phyloP scores from a whole-genome alignment of 2,329 filamentous ascomycete genomes.

The Xylaria sp. region DNA sequence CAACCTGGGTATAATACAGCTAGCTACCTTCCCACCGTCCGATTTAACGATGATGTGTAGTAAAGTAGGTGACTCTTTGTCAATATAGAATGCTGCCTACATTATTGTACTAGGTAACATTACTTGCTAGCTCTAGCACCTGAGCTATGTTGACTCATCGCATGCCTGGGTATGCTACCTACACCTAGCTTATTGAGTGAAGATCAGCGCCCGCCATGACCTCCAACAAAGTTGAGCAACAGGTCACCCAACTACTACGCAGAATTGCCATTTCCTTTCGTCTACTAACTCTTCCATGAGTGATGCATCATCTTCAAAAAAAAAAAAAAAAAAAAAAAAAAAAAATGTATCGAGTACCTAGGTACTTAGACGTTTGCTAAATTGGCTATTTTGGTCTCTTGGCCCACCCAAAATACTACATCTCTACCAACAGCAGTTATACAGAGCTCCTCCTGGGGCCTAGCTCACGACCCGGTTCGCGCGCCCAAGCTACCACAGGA shows the following conservation, averaged over 20 bases:
- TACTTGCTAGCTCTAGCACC: background rate
- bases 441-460: conserved; percentile 18
- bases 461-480: conserved; percentile 25
- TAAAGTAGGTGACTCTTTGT: background rate
- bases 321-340: no score
- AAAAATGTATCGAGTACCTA: background rate
- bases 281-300: background rate
- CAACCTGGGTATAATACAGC: background rate
- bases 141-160: conserved; percentile 20
- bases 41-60: background rate
- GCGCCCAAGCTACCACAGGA: conserved; percentile 24
- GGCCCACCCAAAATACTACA: conserved; percentile 13
- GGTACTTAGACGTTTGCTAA: background rate
- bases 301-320: background rate
- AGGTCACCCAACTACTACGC: conserved; percentile 14
- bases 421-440: conserved; percentile 1
- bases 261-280: background rate
- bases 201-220: background rate
- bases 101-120: background rate
- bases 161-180: background rate
- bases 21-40: background rate
- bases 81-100: background rate
- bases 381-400: conserved; percentile 4
- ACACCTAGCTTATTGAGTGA: background rate
- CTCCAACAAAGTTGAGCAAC: background rate